Percentiles rank a stretch among this genome's conserved stretches.
phyloP scores from a whole-genome alignment of 805 yeast genomes.

The Candida tallmaniae region DNA sequence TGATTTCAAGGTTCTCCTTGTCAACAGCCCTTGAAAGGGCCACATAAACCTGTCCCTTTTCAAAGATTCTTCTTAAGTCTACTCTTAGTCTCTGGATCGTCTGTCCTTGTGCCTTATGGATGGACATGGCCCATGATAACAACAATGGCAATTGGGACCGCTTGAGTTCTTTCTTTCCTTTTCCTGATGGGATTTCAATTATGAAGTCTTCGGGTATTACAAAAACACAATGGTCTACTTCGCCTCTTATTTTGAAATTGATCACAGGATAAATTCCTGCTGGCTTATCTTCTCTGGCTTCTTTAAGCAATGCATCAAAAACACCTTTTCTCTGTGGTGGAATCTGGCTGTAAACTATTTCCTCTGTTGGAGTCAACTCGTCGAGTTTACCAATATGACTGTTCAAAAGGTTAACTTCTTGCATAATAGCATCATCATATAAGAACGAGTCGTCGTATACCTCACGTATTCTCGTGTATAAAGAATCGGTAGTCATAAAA shows the following conservation, averaged over 20 bases:
- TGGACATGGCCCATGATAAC: conserved; percentile 79
- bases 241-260: conserved; percentile 36
- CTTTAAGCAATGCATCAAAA: conserved; percentile 20
- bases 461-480: conserved; percentile 22
- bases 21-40: conserved; percentile 77
- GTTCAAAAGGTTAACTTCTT: conserved; percentile 20
- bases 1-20: conserved; percentile 59
- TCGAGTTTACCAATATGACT: conserved; percentile 19
- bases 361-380: conserved; percentile 16
- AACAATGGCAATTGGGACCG: conserved; percentile 66
- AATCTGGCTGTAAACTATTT: conserved; percentile 13
- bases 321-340: conserved; percentile 21
- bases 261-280: conserved; percentile 39
- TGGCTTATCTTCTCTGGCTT: conserved; percentile 9
- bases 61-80: conserved; percentile 62
- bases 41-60: conserved; percentile 81
- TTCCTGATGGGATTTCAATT: conserved; percentile 15
- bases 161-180: conserved; percentile 17
- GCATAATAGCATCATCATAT: conserved; percentile 15
- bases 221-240: conserved; percentile 19
- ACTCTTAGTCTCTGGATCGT: conserved; percentile 68
- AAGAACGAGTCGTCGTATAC: conserved; percentile 16
- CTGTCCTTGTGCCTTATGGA: conserved; percentile 85
- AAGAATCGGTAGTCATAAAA: conserved; percentile 39
- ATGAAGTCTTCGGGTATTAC: conserved; percentile 29